Evolutionary conservation across 129 eudicot species (phyloP).

Genomic region (Escallonia herrerae): DNA sequence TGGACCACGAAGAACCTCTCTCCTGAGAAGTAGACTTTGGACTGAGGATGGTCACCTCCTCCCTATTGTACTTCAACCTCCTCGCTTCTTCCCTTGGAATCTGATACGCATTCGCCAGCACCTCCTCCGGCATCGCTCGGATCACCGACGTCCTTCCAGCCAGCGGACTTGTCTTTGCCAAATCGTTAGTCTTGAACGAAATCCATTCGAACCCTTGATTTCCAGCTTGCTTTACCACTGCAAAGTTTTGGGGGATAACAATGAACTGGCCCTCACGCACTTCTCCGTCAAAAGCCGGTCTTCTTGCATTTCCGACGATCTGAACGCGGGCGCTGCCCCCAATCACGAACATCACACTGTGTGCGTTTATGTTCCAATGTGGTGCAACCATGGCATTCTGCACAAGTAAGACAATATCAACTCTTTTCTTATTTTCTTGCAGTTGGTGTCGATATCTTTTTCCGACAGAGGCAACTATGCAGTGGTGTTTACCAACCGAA

Average conservation of each 20-base stretch:
- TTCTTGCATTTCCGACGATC: constrained; percentile 13
- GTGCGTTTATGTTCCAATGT: constrained; percentile 23
- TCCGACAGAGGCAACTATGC: background rate
- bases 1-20: background rate
- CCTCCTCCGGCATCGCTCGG: constrained; percentile 43
- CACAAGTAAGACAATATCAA: too few relatives aligned
- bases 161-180: constrained; percentile 27
- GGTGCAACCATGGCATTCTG: constrained; percentile 23
- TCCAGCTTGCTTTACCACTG: constrained; percentile 29
- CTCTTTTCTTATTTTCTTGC: background rate
- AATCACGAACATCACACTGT: constrained; percentile 13
- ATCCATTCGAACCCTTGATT: constrained; percentile 32
- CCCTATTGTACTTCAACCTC: constrained; percentile 35
- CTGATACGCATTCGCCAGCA: constrained; percentile 24
- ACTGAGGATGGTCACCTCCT: constrained; percentile 21
- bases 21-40: constrained; percentile 4
- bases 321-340: constrained; percentile 18
- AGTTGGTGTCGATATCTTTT: too few relatives aligned
- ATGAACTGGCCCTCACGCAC: constrained; percentile 19
- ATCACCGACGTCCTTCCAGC: constrained; percentile 36
- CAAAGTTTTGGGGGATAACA: constrained; percentile 26
- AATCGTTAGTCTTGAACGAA: constrained; percentile 41
- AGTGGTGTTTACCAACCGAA: background rate
- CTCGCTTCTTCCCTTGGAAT: constrained; percentile 47
- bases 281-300: constrained; percentile 22